Conservation (phyloP, 108 stramenopile genomes). For the Seminavis robusta region DNA sequence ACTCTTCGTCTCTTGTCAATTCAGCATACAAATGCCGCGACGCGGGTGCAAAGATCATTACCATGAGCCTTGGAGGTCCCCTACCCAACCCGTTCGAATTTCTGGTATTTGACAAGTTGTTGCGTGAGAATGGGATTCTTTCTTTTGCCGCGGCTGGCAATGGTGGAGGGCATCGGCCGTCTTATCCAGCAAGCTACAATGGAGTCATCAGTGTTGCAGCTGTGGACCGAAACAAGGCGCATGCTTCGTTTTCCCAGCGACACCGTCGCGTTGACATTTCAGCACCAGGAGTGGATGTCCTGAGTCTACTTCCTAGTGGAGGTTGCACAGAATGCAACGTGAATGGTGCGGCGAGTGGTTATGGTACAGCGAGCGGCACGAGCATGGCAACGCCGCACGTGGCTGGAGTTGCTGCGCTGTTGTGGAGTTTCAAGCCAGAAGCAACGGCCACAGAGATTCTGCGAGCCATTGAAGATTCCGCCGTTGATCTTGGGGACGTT, state of each 20-base stretch:
- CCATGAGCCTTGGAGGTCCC: slow-evolving; percentile 31
- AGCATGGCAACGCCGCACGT: slow-evolving; percentile 56
- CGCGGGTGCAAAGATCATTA: slow-evolving; percentile 36
- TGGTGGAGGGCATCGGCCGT: slow-evolving; percentile 3
- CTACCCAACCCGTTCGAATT: slow-evolving; percentile 10
- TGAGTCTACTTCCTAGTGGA: neutral
- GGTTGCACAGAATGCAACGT: neutral
- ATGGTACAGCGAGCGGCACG: slow-evolving; percentile 30
- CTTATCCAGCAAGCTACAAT: slow-evolving; percentile 44
- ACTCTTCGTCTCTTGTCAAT: neutral
- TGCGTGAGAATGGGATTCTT: slow-evolving; percentile 19
- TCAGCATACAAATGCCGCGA: slow-evolving; percentile 12
- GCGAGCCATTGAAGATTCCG: slow-evolving; percentile 11
- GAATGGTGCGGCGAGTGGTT: neutral
- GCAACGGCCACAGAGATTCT: slow-evolving; percentile 19
- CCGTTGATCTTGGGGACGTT: slow-evolving; percentile 10
- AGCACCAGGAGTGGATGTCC: slow-evolving; percentile 35
- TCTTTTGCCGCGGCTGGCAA: slow-evolving; percentile 46
- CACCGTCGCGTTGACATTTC: slow-evolving; percentile 38
- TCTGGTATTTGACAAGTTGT: slow-evolving; percentile 1
- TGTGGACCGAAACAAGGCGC: slow-evolving; percentile 9
- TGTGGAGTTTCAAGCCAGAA: slow-evolving; percentile 25
- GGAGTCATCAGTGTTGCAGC: slow-evolving; percentile 38
- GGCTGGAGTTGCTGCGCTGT: slow-evolving; percentile 42
- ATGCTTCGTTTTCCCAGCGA: slow-evolving; percentile 18